phyloP scores from a whole-genome alignment of 2,329 filamentous ascomycete species.

The Blumeriella jaapii region DNA sequence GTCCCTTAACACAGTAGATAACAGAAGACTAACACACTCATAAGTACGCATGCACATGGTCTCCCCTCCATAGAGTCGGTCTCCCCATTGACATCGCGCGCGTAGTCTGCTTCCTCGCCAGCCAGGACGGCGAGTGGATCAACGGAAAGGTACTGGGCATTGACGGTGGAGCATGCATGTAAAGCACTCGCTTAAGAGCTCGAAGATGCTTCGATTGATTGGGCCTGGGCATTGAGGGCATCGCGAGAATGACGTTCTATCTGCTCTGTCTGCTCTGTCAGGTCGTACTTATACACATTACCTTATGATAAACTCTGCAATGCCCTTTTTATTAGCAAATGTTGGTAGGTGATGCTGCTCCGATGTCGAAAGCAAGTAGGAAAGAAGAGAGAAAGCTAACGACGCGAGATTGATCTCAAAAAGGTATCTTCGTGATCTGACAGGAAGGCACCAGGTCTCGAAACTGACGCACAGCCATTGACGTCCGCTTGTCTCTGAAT shows the following conservation, averaged over 20 bases:
- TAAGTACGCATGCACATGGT: constrained; percentile 51
- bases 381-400: too few relatives aligned
- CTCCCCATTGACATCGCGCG: constrained; percentile 52
- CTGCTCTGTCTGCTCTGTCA: not conserved
- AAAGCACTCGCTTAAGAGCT: not conserved
- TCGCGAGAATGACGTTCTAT: not conserved
- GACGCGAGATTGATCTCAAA: too few relatives aligned
- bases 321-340: too few relatives aligned
- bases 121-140: constrained; percentile 14
- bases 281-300: too few relatives aligned
- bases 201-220: not conserved
- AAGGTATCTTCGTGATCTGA: too few relatives aligned
- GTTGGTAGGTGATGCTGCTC: too few relatives aligned
- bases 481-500: too few relatives aligned
- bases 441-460: too few relatives aligned
- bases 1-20: not conserved
- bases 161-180: constrained; percentile 14
- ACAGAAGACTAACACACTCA: not conserved
- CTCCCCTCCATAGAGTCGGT: constrained; percentile 51
- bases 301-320: too few relatives aligned
- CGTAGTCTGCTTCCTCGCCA: constrained; percentile 14
- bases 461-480: too few relatives aligned
- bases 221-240: not conserved
- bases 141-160: constrained; percentile 14
- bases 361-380: too few relatives aligned